These are phyloP conservation scores for Silene uniflora DNA, from an alignment of 148 eudicot species.

Conservation along the genomic window DNA sequence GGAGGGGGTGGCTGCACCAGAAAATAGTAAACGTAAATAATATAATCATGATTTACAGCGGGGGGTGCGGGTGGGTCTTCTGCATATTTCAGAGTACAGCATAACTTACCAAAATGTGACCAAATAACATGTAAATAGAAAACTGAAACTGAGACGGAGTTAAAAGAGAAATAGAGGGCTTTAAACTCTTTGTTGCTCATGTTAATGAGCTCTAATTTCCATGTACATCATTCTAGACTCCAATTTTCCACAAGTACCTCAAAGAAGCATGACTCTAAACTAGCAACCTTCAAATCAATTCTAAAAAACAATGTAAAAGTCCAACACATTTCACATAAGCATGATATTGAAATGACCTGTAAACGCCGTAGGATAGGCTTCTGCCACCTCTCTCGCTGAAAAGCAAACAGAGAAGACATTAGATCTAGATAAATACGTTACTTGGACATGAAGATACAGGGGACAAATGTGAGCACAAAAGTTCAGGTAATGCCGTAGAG, in stretches of 20 bases:
- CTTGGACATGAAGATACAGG: neutral
- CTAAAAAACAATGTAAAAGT: neutral
- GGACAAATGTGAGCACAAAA: neutral
- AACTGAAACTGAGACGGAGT: neutral
- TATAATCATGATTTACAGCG: neutral
- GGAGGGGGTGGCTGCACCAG: constrained; percentile 94
- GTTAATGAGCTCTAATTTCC: neutral
- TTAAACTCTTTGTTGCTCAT: neutral
- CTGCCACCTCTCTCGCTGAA: constrained; percentile 83
- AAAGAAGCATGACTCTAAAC: constrained; percentile 5
- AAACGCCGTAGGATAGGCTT: constrained; percentile 87
- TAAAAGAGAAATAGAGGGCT: no score
- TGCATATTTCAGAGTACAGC: neutral
- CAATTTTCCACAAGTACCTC: neutral
- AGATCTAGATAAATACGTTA: neutral
- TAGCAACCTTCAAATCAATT: neutral
- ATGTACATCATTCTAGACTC: neutral
- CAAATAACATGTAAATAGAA: no score
- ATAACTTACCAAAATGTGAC: no score
- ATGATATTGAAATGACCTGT: constrained; percentile 56
- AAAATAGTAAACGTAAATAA: constrained; percentile 11
- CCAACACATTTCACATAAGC: neutral
- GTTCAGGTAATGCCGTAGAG: neutral
- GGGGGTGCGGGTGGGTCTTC: neutral
- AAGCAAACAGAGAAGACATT: constrained; percentile 15